Evolutionary conservation across 2,329 filamentous ascomycete species (phyloP).

Genomic region (Sclerotinia trifoliorum): DNA sequence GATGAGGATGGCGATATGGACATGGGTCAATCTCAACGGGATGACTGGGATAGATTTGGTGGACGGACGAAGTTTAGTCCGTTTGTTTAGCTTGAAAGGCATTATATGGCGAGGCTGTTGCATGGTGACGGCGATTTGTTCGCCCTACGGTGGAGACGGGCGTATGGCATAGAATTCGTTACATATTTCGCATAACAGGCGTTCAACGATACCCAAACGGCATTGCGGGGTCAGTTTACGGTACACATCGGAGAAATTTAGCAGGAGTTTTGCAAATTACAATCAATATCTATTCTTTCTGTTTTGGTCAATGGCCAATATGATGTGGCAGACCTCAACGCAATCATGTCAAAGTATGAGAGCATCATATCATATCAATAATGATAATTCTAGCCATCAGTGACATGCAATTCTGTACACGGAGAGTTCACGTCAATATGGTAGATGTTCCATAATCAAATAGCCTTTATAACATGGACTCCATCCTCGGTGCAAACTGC

Average conservation of each 20-base stretch:
- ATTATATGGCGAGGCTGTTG: not conserved
- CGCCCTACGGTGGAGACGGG: not conserved
- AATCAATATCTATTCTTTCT: not conserved
- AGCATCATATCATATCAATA: too few species aligned
- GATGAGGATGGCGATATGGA: conserved; percentile 31
- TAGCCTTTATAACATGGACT: too few species aligned
- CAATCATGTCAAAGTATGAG: too few species aligned
- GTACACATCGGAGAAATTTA: not conserved
- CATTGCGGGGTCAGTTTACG: not conserved
- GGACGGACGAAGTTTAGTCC: conserved; percentile 38
- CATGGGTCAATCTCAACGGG: conserved; percentile 35
- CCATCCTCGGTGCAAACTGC: too few species aligned
- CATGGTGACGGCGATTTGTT: not conserved
- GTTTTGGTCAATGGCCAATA: not conserved
- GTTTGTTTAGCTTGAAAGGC: conserved; percentile 28
- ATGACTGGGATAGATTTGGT: conserved; percentile 40
- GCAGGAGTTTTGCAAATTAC: not conserved
- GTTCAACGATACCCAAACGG: conserved; percentile 17
- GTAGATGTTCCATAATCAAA: too few species aligned
- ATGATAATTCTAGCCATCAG: too few species aligned
- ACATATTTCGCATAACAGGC: conserved; percentile 10
- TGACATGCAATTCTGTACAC: too few species aligned
- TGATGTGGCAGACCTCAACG: too few species aligned
- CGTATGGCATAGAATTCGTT: not conserved
- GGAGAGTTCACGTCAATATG: too few species aligned